Evolutionary conservation across 2,329 filamentous ascomycete species (phyloP), one percentile per base, ranked within the genome.

Genomic region (Xylariomycetidae sp.): DNA sequence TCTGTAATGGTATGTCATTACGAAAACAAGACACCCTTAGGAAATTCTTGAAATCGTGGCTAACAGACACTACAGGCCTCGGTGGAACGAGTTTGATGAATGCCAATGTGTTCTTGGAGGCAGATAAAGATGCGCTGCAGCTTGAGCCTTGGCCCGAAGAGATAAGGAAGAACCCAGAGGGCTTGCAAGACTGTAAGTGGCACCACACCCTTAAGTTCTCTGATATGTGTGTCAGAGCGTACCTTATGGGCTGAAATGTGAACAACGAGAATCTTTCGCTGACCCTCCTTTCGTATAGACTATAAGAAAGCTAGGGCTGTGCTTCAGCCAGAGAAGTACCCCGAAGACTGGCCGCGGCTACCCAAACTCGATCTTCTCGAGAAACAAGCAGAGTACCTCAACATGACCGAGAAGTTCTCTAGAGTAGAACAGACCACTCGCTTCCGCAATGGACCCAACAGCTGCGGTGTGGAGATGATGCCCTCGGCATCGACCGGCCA

Each of bases 81-180:
- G 80, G 80, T 9, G 80, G 79, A 8, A 80, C 77, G 2, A 81
- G 76, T 51, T 53, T 84, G 17, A 68, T 84, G 25, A 84, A 84
- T 41, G 77, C 79, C 8, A 83, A 83, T 47, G 73, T 84, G 2
- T 85, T 80, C 45, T 58, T 83, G 12, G 67, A 74, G 43, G 71
- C 77, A 3, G 76, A 82, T 35, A 52, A 69, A 11, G 62, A 64
- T 4, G 74, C 74, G 0, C 54, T 84, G 36, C 51, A 56, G 2
- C 63, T 76, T 56, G 61, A 67, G 3, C 58, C 64, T 7, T 85
- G 80, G 80, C 80, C 80, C 0, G 48, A 64, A 8, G 70, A 82
- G 49, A 69, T 82, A 12, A 56, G 70, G 22, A 43, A 69, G 2
- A 46, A 65, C 15, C 57, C 58, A 2, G 49, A 56, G 0, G 55